These are phyloP conservation scores for Decorospora gaudefroyi DNA, from an alignment of 2,329 filamentous ascomycete genomes.

Conservation along the genomic window DNA sequence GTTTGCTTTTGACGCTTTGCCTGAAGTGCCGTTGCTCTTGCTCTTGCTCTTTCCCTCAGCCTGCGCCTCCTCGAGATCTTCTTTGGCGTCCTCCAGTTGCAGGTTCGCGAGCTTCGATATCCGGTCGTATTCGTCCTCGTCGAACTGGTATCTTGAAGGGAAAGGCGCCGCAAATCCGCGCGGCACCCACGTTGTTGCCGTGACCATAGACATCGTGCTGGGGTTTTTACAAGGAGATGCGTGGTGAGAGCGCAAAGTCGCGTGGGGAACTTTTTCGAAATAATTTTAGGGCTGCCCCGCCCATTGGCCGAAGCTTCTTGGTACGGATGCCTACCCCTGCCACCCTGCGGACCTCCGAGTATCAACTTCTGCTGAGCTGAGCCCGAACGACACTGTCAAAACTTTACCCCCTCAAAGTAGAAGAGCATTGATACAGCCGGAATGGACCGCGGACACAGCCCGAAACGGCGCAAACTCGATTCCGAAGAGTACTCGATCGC, in stretches of 20 bases:
- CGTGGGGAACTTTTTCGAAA: slow-evolving; percentile 22
- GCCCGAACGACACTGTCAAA: slow-evolving; percentile 4
- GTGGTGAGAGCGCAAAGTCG: slow-evolving; percentile 16
- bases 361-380: slow-evolving; percentile 6
- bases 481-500: slow-evolving; percentile 63
- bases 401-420: neutral
- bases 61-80: slow-evolving; percentile 67
- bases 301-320: slow-evolving; percentile 29
- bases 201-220: slow-evolving; percentile 59
- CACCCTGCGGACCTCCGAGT: slow-evolving; percentile 35
- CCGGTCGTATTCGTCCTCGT: slow-evolving; percentile 57
- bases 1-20: slow-evolving; percentile 23
- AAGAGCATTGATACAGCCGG: neutral
- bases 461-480: slow-evolving; percentile 70
- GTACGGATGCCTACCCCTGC: slow-evolving; percentile 25
- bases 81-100: slow-evolving; percentile 88
- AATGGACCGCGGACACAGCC: slow-evolving; percentile 55
- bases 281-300: slow-evolving; percentile 24
- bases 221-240: slow-evolving; percentile 4
- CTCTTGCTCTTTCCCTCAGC: slow-evolving; percentile 51
- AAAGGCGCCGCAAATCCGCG: slow-evolving; percentile 57
- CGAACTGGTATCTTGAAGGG: slow-evolving; percentile 56
- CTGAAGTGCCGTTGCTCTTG: slow-evolving; percentile 38
- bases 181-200: slow-evolving; percentile 59
- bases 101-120: slow-evolving; percentile 58